Conservation (phyloP, 306 rosid species). For the Prunus campanulata region DNA sequence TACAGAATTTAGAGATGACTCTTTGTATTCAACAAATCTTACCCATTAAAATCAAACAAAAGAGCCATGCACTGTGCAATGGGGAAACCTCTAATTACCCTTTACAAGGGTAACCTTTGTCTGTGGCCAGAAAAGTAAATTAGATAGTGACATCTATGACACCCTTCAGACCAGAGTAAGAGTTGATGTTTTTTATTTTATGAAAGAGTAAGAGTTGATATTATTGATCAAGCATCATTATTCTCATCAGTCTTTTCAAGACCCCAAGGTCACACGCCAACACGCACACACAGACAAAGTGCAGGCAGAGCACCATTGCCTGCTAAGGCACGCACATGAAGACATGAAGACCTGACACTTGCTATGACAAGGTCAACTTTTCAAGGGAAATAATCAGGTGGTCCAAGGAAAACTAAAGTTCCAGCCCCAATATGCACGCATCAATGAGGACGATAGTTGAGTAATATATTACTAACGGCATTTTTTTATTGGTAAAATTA, state of each 20-base stretch:
- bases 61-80: background rate
- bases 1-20: background rate
- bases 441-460: background rate
- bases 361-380: background rate
- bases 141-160: background rate
- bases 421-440: background rate
- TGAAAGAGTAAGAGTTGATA: background rate
- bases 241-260: background rate
- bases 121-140: background rate
- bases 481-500: background rate
- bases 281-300: background rate
- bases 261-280: background rate
- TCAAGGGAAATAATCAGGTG: background rate
- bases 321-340: background rate
- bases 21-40: background rate
- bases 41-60: background rate
- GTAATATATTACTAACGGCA: background rate
- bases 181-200: too few species aligned
- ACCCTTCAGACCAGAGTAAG: background rate
- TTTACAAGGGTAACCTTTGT: background rate
- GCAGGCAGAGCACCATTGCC: background rate
- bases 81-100: background rate
- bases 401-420: background rate
- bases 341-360: background rate
- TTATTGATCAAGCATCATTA: background rate